Conservation (phyloP, 169 alveolate species). For the Plasmodium billcollinsi region DNA sequence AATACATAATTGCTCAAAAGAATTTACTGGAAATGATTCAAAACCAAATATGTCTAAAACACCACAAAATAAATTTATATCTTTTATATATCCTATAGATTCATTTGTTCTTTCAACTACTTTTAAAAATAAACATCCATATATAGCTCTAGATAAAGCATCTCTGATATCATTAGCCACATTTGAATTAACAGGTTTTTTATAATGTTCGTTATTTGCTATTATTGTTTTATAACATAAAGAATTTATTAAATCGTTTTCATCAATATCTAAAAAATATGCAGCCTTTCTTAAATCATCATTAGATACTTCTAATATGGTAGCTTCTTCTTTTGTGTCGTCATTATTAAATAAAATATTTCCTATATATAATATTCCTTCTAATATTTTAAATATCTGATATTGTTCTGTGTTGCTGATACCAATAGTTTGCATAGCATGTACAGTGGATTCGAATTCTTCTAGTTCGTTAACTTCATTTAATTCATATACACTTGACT, state of each 20-base stretch:
- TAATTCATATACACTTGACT: slow-evolving; percentile 83
- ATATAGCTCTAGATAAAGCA: slow-evolving; percentile 97
- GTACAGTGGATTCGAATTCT: slow-evolving; percentile 88
- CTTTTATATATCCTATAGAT: slow-evolving; percentile 87
- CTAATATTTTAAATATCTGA: slow-evolving; percentile 86
- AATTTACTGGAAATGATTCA: slow-evolving; percentile 96
- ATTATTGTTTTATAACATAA: slow-evolving; percentile 84
- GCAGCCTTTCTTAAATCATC: slow-evolving; percentile 81
- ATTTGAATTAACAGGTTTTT: slow-evolving; percentile 86
- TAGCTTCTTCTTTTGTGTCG: slow-evolving; percentile 83
- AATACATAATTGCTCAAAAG: slow-evolving; percentile 97
- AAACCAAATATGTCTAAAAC: slow-evolving; percentile 98
- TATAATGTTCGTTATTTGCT: slow-evolving; percentile 85
- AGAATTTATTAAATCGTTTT: slow-evolving; percentile 78
- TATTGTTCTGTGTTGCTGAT: slow-evolving; percentile 86
- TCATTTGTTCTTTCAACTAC: slow-evolving; percentile 95
- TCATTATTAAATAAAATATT: slow-evolving; percentile 89
- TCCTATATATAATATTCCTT: slow-evolving; percentile 92
- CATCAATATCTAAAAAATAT: slow-evolving; percentile 81
- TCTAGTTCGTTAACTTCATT: slow-evolving; percentile 90
- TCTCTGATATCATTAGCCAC: slow-evolving; percentile 93
- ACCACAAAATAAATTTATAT: slow-evolving; percentile 89
- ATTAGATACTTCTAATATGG: slow-evolving; percentile 76
- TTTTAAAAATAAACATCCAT: slow-evolving; percentile 95
- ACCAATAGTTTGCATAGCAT: slow-evolving; percentile 92